Percentiles rank a stretch among this genome's conserved stretches.
phyloP scores from a whole-genome alignment of 2,329 filamentous ascomycete species.

The Xylaria sp. region DNA sequence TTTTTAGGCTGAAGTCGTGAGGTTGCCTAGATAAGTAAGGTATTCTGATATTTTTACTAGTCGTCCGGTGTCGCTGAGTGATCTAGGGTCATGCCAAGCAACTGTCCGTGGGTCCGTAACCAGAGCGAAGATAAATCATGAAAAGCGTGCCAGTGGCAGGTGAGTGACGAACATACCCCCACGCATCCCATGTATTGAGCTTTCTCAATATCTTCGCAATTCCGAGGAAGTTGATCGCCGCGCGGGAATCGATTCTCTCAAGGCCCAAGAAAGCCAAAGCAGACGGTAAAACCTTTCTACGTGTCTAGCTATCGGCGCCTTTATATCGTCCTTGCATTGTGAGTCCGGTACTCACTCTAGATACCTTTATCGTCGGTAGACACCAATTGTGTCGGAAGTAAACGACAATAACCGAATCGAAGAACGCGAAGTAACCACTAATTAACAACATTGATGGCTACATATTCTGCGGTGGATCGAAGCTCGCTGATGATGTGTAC shows the following conservation, averaged over 20 bases:
- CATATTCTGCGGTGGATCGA: neutral
- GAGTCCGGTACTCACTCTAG: neutral
- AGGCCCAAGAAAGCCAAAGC: too few species aligned
- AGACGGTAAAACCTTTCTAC: neutral
- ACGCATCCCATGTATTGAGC: neutral
- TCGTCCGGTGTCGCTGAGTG: constrained; percentile 26
- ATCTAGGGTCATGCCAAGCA: constrained; percentile 25
- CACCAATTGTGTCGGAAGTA: neutral
- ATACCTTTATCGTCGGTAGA: neutral
- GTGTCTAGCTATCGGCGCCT: neutral
- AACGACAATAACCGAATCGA: neutral
- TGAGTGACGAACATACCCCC: neutral
- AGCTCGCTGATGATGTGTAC: neutral
- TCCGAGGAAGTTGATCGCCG: constrained; percentile 1
- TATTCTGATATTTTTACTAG: constrained; percentile 1
- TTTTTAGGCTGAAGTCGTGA: neutral
- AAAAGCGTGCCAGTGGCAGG: constrained; percentile 2
- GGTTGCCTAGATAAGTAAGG: too few species aligned
- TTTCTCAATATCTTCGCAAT: neutral
- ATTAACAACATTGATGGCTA: too few species aligned
- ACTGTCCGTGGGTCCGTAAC: neutral
- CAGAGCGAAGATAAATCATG: neutral
- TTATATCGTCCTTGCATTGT: neutral
- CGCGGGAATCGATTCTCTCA: neutral
- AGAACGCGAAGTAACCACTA: too few species aligned